Evolutionary conservation across 2,329 filamentous ascomycete genomes (phyloP).

Genomic region (Cladophialophora immunda): DNA sequence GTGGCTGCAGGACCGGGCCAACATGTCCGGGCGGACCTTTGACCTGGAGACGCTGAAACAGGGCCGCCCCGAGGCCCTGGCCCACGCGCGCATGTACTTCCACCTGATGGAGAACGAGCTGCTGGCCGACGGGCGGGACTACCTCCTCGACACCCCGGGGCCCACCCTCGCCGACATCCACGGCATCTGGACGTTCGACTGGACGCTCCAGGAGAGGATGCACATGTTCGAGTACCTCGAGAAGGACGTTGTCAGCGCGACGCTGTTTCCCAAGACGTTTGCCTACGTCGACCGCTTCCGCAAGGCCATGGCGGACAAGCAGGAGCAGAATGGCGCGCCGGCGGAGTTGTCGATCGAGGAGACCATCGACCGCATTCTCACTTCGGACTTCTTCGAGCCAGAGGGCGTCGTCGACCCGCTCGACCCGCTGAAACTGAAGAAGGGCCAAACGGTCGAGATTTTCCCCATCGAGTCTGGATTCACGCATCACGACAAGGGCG

Average conservation of each 20-base stretch:
- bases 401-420: conserved; percentile 54
- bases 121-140: conserved; percentile 70
- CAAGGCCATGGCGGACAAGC: conserved; percentile 54
- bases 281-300: conserved; percentile 71
- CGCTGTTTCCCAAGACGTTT: conserved; percentile 66
- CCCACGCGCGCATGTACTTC: conserved; percentile 63
- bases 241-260: conserved; percentile 58
- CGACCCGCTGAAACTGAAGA: conserved; percentile 63
- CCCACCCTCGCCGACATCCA: conserved; percentile 73
- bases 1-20: conserved; percentile 65
- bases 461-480: conserved; percentile 70
- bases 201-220: conserved; percentile 63
- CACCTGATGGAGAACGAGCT: conserved; percentile 68
- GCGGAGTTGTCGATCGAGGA: conserved; percentile 61
- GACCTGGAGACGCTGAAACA: conserved; percentile 47
- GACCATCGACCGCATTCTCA: conserved; percentile 60
- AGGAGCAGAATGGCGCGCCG: conserved; percentile 48
- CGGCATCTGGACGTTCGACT: conserved; percentile 72
- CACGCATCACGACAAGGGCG: conserved; percentile 65
- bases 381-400: conserved; percentile 59
- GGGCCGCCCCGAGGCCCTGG: conserved; percentile 63
- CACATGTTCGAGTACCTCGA: conserved; percentile 64
- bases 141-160: conserved; percentile 63
- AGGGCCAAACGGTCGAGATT: conserved; percentile 64
- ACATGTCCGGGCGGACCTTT: conserved; percentile 25